These are phyloP conservation scores for Alnus rubra DNA, from an alignment of 306 rosid genomes.

Conservation along the genomic window DNA sequence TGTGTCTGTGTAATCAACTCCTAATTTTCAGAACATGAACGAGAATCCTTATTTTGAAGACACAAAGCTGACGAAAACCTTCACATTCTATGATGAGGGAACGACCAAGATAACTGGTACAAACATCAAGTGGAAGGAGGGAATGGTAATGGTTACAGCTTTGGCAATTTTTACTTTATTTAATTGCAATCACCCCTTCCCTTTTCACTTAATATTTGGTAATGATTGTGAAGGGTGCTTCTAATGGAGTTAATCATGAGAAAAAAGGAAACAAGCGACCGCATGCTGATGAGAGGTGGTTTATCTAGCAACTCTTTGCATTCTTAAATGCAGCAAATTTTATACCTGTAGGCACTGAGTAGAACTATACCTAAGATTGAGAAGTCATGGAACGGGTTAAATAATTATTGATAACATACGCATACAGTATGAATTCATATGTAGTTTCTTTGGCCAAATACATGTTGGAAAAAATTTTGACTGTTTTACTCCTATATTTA, in stretches of 20 bases:
- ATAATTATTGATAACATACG: background rate
- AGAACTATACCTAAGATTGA: background rate
- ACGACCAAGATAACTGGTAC: conserved; percentile 56
- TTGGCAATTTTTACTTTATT: background rate
- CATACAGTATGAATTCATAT: background rate
- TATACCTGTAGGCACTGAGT: background rate
- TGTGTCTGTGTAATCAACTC: background rate
- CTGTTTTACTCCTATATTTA: background rate
- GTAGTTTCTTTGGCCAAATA: background rate
- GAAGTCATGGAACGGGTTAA: background rate
- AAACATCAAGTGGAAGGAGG: conserved; percentile 68
- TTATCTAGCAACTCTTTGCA: conserved; percentile 1
- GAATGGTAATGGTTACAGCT: conserved; percentile 43
- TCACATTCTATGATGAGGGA: conserved; percentile 56
- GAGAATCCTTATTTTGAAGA: conserved; percentile 69
- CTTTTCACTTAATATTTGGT: background rate
- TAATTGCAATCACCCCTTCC: background rate
- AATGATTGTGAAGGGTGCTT: conserved; percentile 45
- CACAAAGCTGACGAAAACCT: conserved; percentile 54
- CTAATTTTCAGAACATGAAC: conserved; percentile 50
- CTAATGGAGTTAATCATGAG: conserved; percentile 52
- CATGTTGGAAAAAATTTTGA: background rate
- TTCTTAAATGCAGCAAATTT: background rate
- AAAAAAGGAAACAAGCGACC: conserved; percentile 61
- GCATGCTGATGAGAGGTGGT: conserved; percentile 49